Conservation (phyloP, 257 asterid species). For the Solanum arcanum region DNA sequence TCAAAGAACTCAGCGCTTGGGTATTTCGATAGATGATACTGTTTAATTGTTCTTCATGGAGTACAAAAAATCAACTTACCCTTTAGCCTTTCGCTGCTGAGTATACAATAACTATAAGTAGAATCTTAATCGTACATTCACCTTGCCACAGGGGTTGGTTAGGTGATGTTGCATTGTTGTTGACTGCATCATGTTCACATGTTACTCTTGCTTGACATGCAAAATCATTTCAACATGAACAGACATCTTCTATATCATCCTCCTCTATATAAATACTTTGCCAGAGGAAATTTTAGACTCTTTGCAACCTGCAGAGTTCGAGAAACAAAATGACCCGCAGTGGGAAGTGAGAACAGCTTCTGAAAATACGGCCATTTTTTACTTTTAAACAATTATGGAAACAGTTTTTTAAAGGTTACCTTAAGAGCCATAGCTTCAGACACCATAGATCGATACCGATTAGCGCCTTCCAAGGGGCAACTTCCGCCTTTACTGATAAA, state of each 20-base stretch:
- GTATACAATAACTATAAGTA: not conserved
- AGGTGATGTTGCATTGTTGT: not conserved
- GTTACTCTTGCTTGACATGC: not conserved
- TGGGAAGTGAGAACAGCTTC: not conserved
- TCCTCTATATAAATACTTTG: conserved; percentile 73
- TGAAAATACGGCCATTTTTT: not conserved
- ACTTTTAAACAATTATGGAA: not conserved
- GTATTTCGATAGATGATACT: not conserved
- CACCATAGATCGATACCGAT: conserved; percentile 65
- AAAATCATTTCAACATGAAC: not conserved
- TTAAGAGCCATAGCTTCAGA: conserved; percentile 76
- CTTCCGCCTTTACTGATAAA: conserved; percentile 79
- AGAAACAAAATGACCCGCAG: not conserved
- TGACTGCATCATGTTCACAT: not conserved
- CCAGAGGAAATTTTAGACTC: conserved; percentile 77
- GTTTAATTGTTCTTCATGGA: not conserved
- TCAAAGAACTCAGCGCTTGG: not conserved
- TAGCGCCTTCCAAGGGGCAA: conserved; percentile 91
- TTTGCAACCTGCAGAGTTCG: conserved; percentile 53
- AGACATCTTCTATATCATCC: conserved; percentile 1
- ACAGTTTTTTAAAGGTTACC: conserved; percentile 27
- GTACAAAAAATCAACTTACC: not conserved
- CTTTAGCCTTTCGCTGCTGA: not conserved
- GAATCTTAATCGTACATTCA: not conserved
- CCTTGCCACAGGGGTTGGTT: not conserved